Percentiles rank a stretch among this genome's conserved stretches.
phyloP scores from a whole-genome alignment of 208 protist species.

The Tritrichomonas foetus region DNA sequence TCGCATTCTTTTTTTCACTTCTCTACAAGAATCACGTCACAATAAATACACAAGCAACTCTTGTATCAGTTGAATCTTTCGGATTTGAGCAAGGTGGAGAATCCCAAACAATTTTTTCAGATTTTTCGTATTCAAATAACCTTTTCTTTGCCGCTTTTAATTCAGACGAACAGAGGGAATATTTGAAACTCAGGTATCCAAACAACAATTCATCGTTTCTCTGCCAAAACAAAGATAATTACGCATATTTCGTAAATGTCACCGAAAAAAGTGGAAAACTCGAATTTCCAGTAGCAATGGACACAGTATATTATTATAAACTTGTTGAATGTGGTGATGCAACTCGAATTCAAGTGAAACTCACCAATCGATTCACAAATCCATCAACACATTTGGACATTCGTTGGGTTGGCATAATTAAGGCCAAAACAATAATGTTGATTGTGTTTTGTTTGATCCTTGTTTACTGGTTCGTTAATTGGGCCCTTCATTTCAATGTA shows the following conservation, averaged over 20 bases:
- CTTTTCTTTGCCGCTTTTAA: background rate
- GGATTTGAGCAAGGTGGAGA: conserved; percentile 13
- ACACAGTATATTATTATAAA: background rate
- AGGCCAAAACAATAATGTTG: background rate
- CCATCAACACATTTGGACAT: background rate
- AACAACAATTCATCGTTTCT: background rate
- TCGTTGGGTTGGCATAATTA: background rate
- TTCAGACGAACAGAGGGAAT: background rate
- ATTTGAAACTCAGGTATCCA: background rate
- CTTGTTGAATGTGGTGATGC: background rate
- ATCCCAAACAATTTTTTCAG: background rate
- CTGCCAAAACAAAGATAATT: background rate
- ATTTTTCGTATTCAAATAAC: too few species aligned
- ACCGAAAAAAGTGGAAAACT: background rate
- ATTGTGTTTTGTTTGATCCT: background rate
- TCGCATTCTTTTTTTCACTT: background rate
- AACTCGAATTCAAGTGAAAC: background rate
- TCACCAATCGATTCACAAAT: background rate
- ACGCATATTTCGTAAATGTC: background rate
- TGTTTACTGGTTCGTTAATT: background rate
- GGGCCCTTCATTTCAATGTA: background rate
- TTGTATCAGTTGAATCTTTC: background rate
- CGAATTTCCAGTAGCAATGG: background rate
- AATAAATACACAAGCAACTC: background rate
- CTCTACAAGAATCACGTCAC: background rate